These are phyloP conservation scores for Arthonia radiata DNA, from an alignment of 495 filamentous ascomycete species.

Conservation along the genomic window DNA sequence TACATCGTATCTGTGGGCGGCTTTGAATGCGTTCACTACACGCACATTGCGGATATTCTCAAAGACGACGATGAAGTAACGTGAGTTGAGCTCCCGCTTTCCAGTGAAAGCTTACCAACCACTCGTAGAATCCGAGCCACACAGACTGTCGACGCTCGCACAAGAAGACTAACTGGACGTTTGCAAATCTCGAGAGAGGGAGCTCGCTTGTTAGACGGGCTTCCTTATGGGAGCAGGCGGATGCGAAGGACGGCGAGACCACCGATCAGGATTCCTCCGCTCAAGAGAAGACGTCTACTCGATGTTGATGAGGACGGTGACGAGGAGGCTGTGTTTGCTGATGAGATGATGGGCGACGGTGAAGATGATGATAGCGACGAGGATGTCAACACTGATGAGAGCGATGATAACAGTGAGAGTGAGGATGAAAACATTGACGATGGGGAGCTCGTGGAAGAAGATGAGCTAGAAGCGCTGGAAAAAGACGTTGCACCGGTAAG, in stretches of 20 bases:
- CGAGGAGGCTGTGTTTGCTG: too few relatives aligned
- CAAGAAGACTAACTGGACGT: slow-evolving; percentile 51
- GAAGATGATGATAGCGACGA: too few relatives aligned
- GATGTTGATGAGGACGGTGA: too few relatives aligned
- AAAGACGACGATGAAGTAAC: slow-evolving; percentile 67
- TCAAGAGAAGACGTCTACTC: slow-evolving; percentile 43
- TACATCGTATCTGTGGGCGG: slow-evolving; percentile 66
- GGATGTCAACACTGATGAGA: too few relatives aligned
- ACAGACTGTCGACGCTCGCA: slow-evolving; percentile 44
- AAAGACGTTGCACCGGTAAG: too few relatives aligned
- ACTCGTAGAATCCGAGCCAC: slow-evolving; percentile 53
- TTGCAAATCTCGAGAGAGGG: slow-evolving; percentile 64
- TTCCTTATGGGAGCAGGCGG: slow-evolving; percentile 59
- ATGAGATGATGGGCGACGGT: too few relatives aligned
- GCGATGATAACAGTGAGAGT: slow-evolving; percentile 14
- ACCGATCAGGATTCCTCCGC: slow-evolving; percentile 43
- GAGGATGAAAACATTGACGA: slow-evolving; percentile 12
- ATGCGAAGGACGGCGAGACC: slow-evolving; percentile 36
- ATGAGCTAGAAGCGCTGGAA: too few relatives aligned
- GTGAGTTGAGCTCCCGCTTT: slow-evolving; percentile 24
- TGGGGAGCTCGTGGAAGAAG: too few relatives aligned
- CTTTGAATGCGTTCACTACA: slow-evolving; percentile 81
- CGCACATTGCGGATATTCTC: slow-evolving; percentile 40
- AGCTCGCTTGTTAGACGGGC: slow-evolving; percentile 66
- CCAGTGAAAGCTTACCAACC: slow-evolving; percentile 1